phyloP scores from a whole-genome alignment of 495 filamentous ascomycete genomes.

The Neurospora sp. region DNA sequence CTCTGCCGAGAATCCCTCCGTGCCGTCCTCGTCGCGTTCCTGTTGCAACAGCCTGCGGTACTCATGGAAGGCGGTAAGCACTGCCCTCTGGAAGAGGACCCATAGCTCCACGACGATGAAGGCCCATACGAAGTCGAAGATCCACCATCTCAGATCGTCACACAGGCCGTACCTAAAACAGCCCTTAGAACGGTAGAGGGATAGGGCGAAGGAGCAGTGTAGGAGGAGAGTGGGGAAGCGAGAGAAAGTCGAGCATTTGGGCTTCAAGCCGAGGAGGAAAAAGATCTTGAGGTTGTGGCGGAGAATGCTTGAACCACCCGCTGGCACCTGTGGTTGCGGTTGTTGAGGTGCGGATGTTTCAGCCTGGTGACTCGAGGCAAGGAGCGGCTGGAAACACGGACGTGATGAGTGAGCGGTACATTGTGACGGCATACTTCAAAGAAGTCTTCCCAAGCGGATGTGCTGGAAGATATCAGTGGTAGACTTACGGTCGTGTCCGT shows the following conservation, averaged over 20 bases:
- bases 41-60: not conserved
- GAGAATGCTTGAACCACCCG: not conserved
- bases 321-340: not conserved
- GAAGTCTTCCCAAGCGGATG: not conserved
- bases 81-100: not conserved
- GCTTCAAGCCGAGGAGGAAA: not conserved
- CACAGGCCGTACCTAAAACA: not conserved
- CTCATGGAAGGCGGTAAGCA: not conserved
- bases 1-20: not conserved
- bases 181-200: not conserved
- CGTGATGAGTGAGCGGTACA: not conserved
- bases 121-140: not conserved
- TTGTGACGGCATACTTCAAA: not conserved
- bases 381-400: not conserved
- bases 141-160: not conserved
- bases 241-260: not conserved
- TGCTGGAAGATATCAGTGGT: not conserved
- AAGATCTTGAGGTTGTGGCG: not conserved
- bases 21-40: not conserved
- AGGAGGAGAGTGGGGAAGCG: not conserved
- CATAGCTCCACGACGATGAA: not conserved
- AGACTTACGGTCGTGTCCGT: not conserved
- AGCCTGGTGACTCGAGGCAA: not conserved
- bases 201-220: not conserved
- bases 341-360: not conserved